phyloP scores from a whole-genome alignment of 257 asterid species.

The Vinca minor region DNA sequence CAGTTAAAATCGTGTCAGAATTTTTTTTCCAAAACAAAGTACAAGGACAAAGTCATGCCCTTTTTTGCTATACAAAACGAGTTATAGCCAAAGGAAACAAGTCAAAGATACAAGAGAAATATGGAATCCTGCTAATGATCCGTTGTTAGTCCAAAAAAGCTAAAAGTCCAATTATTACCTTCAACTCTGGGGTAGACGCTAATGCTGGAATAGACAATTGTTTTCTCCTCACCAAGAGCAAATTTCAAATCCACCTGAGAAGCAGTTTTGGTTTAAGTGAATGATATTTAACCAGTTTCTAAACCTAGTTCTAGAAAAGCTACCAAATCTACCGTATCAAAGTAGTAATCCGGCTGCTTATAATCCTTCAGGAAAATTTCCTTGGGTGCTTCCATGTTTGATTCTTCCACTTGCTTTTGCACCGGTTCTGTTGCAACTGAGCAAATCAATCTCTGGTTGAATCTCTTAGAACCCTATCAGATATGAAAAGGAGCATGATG shows the following conservation, averaged over 20 bases:
- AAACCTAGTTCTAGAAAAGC: neutral
- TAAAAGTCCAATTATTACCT: conserved; percentile 42
- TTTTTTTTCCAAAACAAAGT: conserved; percentile 1
- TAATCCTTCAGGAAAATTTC: conserved; percentile 91
- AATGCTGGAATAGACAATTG: conserved; percentile 59
- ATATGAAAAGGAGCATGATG: conserved; percentile 9
- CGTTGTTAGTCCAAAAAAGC: neutral
- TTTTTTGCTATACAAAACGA: neutral
- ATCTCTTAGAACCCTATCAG: conserved; percentile 32
- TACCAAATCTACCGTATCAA: conserved; percentile 49
- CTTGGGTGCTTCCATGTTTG: conserved; percentile 70
- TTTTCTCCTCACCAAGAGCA: conserved; percentile 71
- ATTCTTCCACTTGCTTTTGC: conserved; percentile 57
- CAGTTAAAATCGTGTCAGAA: conserved; percentile 14
- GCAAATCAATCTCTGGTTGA: conserved; percentile 51
- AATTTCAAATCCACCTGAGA: conserved; percentile 78
- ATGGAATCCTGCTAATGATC: neutral
- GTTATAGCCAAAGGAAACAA: neutral
- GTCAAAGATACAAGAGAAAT: neutral
- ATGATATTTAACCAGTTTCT: neutral
- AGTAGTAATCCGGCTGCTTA: conserved; percentile 81
- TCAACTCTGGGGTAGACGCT: conserved; percentile 70
- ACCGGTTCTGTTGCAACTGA: conserved; percentile 69
- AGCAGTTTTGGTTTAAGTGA: conserved; percentile 14
- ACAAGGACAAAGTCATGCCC: neutral